Conservation (phyloP, 768 basidiomycete species). For the Leccinellum rugosiceps region DNA sequence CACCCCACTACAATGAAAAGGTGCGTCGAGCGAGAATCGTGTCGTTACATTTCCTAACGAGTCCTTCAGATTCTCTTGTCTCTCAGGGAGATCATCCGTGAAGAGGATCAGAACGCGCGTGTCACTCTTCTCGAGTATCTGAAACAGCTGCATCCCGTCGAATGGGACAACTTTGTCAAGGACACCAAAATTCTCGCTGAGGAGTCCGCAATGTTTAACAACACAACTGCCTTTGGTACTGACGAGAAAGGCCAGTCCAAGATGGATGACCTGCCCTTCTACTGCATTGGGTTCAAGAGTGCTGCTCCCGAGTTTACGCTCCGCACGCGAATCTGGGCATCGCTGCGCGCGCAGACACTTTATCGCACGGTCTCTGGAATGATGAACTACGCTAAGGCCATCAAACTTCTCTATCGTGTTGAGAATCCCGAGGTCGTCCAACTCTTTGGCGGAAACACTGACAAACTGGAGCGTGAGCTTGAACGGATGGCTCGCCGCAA, state of each 20-base stretch:
- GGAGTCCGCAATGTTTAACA: conserved; percentile 85
- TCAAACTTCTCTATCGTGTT: conserved; percentile 98
- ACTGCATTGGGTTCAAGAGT: conserved; percentile 98
- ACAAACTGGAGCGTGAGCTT: conserved; percentile 91
- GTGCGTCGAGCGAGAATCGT: conserved; percentile 35
- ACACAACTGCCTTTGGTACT: conserved; percentile 64
- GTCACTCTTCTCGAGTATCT: conserved; percentile 97
- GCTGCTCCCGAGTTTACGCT: conserved; percentile 98
- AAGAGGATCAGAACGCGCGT: conserved; percentile 95
- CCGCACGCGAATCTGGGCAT: conserved; percentile 99
- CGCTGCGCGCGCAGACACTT: conserved; percentile 95
- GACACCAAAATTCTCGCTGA: conserved; percentile 99
- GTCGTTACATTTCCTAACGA: conserved; percentile 1
- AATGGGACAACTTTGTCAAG: conserved; percentile 99
- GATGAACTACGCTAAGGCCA: conserved; percentile 99
- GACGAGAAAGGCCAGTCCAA: conserved; percentile 85
- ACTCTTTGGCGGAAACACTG: conserved; percentile 95
- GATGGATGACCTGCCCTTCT: conserved; percentile 92
- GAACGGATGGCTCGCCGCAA: conserved; percentile 98
- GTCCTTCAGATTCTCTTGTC: conserved; percentile 81
- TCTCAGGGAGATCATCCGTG: conserved; percentile 96
- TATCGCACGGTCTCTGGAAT: conserved; percentile 99
- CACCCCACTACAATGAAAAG: conserved; percentile 99
- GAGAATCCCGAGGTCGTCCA: conserved; percentile 99
- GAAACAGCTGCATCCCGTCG: conserved; percentile 95